Evolutionary conservation across 306 rosid genomes (phyloP).

Genomic region (Rosa chinensis): DNA sequence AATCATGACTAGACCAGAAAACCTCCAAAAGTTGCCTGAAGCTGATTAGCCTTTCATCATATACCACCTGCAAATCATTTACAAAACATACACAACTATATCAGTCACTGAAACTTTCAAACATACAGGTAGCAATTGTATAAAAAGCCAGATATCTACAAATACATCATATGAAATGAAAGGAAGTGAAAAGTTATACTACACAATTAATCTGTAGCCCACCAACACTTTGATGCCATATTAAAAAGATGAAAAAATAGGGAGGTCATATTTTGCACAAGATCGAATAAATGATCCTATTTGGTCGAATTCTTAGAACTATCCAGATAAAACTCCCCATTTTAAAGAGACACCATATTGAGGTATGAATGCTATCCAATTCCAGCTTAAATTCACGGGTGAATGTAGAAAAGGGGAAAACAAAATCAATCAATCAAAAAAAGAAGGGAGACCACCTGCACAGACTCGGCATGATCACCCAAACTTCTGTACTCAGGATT

Average conservation of each 20-base stretch:
- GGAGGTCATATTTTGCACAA: neutral
- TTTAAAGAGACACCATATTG: neutral
- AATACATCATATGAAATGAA: neutral
- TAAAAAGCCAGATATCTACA: neutral
- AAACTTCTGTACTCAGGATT: constrained; percentile 84
- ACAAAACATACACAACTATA: neutral
- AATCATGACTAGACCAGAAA: constrained; percentile 91
- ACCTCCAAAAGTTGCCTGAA: constrained; percentile 72
- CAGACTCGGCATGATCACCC: constrained; percentile 83
- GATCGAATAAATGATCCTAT: neutral
- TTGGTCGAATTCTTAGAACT: neutral
- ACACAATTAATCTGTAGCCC: neutral
- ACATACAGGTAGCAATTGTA: neutral
- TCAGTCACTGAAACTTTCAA: neutral
- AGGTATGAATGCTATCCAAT: neutral
- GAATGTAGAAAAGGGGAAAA: neutral
- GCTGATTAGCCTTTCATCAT: constrained; percentile 64
- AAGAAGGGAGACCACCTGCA: constrained; percentile 51
- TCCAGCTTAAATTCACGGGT: neutral
- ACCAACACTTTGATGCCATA: neutral
- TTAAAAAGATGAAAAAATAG: neutral
- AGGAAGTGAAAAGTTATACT: neutral
- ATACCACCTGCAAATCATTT: constrained; percentile 62
- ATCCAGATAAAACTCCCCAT: neutral
- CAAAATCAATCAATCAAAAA: neutral